Conservation (phyloP, 2,329 filamentous ascomycete species). For the Teratosphaeria gauchensis region DNA sequence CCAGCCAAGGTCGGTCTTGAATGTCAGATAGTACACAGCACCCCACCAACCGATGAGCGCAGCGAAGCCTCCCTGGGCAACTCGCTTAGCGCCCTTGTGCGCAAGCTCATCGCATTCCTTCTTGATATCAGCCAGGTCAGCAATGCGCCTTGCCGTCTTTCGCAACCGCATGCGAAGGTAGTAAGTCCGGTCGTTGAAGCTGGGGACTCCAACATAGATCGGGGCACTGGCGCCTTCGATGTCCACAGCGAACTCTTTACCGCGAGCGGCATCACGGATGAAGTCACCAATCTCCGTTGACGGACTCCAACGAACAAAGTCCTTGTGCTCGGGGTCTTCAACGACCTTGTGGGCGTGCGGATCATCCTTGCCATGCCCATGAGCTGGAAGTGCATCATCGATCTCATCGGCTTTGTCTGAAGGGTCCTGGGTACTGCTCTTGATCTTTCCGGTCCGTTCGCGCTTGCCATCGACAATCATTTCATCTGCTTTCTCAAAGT, state of each 20-base stretch:
- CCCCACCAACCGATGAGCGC: conserved; percentile 71
- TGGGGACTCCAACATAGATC: conserved; percentile 72
- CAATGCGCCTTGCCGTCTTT: conserved; percentile 60
- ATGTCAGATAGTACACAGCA: conserved; percentile 19
- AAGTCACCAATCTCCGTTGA: conserved; percentile 91
- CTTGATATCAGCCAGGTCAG: conserved; percentile 63
- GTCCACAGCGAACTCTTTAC: conserved; percentile 73
- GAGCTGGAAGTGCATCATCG: conserved; percentile 30
- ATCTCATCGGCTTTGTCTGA: conserved; percentile 1
- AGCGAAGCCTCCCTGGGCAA: conserved; percentile 71
- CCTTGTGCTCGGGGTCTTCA: conserved; percentile 33
- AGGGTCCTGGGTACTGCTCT: conserved; percentile 17
- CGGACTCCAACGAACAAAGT: conserved; percentile 79
- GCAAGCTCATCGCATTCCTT: conserved; percentile 70
- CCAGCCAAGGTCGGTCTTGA: conserved; percentile 71
- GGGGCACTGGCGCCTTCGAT: conserved; percentile 62
- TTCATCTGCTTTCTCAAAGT: conserved; percentile 40
- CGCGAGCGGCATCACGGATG: conserved; percentile 77
- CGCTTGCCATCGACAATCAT: conserved; percentile 42
- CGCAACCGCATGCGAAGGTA: conserved; percentile 71
- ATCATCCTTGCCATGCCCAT: conserved; percentile 51
- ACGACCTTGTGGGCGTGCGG: background rate
- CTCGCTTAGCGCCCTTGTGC: conserved; percentile 63
- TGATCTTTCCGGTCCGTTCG: conserved; percentile 35
- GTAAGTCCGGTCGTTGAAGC: conserved; percentile 82